Base-by-base conservation (phyloP, 2,329 filamentous ascomycete genomes). In the Ramichloridium luteum region DNA sequence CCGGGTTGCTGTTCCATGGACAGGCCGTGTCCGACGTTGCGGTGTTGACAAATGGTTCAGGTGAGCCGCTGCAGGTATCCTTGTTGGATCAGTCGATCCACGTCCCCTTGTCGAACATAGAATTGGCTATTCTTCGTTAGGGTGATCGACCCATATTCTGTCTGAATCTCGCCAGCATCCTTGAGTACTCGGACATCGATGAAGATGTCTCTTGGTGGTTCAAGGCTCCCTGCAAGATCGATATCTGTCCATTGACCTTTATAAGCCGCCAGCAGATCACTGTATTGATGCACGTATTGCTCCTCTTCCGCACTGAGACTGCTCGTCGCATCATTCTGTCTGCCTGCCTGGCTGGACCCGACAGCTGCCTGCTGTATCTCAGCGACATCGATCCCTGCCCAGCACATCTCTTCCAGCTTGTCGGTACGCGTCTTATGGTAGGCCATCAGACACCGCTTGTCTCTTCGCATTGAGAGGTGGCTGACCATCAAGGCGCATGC, bases 211-310 rank as follows among this genome's bases (percentile, higher is more conserved):
- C 75, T 74, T n/a, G 90, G 90, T 14, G 90, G 90, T 52, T 93
- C 85, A 52, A 98, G 64, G 50, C 81, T 90, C 17, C 90, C 90
- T 3, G 90, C 94, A 33, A 98, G 64, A 58, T 98, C 90, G 44
- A 98, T 80, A 54, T 98, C 90, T 13, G 88, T 96, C 88, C 88
- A 98, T 50, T 93, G 85, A 1, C 90, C 90, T 56, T 98, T 98
- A 59, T 92, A 94, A 2, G 85, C 83, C n/a, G 88, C 84, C 34
- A 98, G 63, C 44, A 98, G 65, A 50, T 98, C 86, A 43, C 80
- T 78, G 53, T 94, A 98, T 50, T 86, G 79, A 38, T 88, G 71
- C 35, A 93, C 81, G 51, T 94, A 98, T 48, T 96, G 90, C 56
- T 94, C 86, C 56, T 98, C 90, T 54, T 96, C 88, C 0, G 90